phyloP scores from a whole-genome alignment of 176 grass and related monocot species.

The Aegilops longissima region DNA sequence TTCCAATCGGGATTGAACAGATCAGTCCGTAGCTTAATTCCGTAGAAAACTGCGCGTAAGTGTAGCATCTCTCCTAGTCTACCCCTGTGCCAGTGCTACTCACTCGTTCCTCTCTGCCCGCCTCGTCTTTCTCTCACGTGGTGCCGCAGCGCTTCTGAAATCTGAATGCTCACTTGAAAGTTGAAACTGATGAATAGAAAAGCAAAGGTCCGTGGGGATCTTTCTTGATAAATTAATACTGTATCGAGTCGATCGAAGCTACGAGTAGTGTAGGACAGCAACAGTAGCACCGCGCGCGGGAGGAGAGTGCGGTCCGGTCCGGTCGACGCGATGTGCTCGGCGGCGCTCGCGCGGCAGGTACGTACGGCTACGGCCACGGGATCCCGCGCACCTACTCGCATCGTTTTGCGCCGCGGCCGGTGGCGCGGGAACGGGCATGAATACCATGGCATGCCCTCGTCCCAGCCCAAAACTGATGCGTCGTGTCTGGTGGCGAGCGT shows the following conservation, averaged over 20 bases:
- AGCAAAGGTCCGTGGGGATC: neutral
- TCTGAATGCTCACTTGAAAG: neutral
- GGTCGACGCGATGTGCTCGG: neutral
- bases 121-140: neutral
- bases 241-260: neutral
- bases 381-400: neutral
- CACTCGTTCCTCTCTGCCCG: neutral
- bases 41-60: too few relatives aligned
- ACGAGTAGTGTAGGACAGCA: neutral
- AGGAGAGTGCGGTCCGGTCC: neutral
- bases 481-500: neutral
- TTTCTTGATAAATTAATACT: neutral
- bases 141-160: neutral
- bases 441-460: neutral
- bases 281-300: neutral
- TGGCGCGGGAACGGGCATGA: neutral
- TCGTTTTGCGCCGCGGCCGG: slow-evolving; percentile 23
- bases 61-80: too few relatives aligned
- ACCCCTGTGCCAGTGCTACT: neutral
- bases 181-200: neutral
- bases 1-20: too few relatives aligned
- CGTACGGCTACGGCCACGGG: neutral
- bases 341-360: neutral
- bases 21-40: too few relatives aligned
- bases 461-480: neutral